Percentiles rank a stretch among this genome's conserved stretches.
Evolutionary conservation across 208 protist genomes (phyloP).

Genomic region (Leishmania guyanensis): DNA sequence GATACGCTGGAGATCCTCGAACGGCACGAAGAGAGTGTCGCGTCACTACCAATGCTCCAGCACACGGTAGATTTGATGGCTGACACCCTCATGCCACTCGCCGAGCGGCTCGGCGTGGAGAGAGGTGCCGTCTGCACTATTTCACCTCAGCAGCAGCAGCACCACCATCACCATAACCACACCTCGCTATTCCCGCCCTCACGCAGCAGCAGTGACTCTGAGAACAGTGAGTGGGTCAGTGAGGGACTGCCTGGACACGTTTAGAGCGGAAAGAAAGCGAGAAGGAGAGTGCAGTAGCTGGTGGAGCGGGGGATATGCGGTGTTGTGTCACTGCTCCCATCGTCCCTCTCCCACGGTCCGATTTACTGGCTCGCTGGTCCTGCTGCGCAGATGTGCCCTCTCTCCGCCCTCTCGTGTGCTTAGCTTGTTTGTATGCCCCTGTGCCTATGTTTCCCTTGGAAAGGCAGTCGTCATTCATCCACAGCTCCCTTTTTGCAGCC

Average conservation of each 20-base stretch:
- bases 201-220: not conserved
- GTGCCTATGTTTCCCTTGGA: not conserved
- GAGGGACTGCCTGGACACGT: not conserved
- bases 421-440: not conserved
- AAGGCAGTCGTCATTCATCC: not conserved
- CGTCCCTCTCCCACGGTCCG: not conserved
- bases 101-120: constrained; percentile 40
- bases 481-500: too few species aligned
- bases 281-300: not conserved
- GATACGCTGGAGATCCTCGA: constrained; percentile 74
- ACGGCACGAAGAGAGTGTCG: constrained; percentile 64
- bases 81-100: constrained; percentile 29
- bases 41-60: constrained; percentile 38
- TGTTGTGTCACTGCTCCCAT: not conserved
- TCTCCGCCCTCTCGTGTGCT: not conserved
- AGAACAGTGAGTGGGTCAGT: not conserved
- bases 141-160: not conserved
- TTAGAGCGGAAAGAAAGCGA: not conserved
- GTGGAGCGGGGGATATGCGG: not conserved
- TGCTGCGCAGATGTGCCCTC: not conserved
- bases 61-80: constrained; percentile 42
- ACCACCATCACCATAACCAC: not conserved
- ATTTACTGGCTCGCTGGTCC: not conserved
- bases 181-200: constrained; percentile 10
- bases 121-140: constrained; percentile 28